A percentile compares a stretch with the other conserved stretches of the same genome.
phyloP scores from a whole-genome alignment of 2,329 filamentous ascomycete genomes.

The Myrmaecium sp. region DNA sequence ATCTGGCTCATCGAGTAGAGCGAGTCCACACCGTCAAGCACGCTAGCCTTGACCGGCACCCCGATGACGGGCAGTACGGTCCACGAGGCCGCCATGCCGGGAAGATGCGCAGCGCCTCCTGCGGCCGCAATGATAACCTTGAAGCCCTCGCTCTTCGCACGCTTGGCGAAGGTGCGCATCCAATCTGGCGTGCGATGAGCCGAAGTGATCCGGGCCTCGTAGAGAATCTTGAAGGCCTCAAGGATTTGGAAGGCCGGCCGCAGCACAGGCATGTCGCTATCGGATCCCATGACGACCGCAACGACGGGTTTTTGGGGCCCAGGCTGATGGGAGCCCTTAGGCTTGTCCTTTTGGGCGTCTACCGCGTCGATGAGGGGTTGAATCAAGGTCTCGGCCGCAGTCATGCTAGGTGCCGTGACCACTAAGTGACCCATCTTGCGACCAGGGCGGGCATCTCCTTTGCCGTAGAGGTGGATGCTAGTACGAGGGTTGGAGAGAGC shows the following conservation, averaged over 20 bases:
- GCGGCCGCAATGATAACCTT: constrained; percentile 32
- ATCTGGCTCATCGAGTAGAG: constrained; percentile 35
- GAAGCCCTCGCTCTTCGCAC: constrained; percentile 20
- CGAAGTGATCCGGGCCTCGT: constrained; percentile 58
- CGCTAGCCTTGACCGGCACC: constrained; percentile 31
- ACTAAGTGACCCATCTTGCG: constrained; percentile 96
- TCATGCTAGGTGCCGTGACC: constrained; percentile 51
- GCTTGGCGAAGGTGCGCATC: constrained; percentile 28
- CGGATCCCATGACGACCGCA: constrained; percentile 70
- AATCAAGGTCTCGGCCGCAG: constrained; percentile 49
- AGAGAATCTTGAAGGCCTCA: constrained; percentile 53
- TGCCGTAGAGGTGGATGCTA: constrained; percentile 78
- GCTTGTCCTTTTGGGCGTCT: constrained; percentile 34
- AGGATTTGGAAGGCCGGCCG: constrained; percentile 49
- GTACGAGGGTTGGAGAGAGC: constrained; percentile 42
- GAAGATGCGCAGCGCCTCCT: constrained; percentile 33
- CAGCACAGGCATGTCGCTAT: constrained; percentile 57
- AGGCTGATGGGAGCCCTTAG: constrained; percentile 12
- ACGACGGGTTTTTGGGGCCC: constrained; percentile 37
- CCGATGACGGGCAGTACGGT: constrained; percentile 34
- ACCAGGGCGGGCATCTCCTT: constrained; percentile 63
- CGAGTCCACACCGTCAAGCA: constrained; percentile 32
- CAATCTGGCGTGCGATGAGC: constrained; percentile 39
- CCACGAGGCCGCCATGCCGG: constrained; percentile 34
- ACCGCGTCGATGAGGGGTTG: constrained; percentile 52